Percentiles rank a stretch among this genome's conserved stretches.
phyloP scores from a whole-genome alignment of 352 stramenopile genomes.

The Pythium folliculosum region DNA sequence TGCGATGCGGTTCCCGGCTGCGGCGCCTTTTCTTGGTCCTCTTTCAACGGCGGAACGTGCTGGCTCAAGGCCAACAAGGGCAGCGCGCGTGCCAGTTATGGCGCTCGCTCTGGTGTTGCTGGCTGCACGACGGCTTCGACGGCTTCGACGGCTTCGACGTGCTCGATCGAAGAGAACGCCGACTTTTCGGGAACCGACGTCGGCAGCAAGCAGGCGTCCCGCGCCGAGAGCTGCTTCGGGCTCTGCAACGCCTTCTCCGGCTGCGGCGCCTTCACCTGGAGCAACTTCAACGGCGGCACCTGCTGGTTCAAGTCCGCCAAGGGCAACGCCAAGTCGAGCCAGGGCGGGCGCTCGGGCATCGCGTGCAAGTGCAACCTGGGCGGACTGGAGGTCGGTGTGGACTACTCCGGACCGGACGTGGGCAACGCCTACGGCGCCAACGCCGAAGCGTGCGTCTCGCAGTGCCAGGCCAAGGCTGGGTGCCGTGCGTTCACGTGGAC shows the following conservation, averaged over 20 bases:
- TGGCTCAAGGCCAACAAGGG: slow-evolving; percentile 19
- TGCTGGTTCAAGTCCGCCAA: slow-evolving; percentile 30
- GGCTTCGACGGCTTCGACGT: neutral
- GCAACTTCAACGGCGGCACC: slow-evolving; percentile 30
- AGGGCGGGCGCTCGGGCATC: slow-evolving; percentile 7
- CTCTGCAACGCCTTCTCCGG: slow-evolving; percentile 1
- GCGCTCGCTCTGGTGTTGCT: slow-evolving; percentile 11
- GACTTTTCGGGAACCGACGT: slow-evolving; percentile 10
- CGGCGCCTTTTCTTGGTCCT: slow-evolving; percentile 33
- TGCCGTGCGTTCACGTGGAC: slow-evolving; percentile 36
- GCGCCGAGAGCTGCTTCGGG: slow-evolving; percentile 1
- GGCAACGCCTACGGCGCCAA: neutral
- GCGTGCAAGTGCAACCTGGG: slow-evolving; percentile 11
- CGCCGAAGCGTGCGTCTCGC: slow-evolving; percentile 9
- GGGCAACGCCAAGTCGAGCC: neutral
- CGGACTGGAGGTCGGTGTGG: slow-evolving; percentile 8
- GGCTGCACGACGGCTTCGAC: neutral
- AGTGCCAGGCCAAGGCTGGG: slow-evolving; percentile 2
- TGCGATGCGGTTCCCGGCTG: slow-evolving; percentile 5
- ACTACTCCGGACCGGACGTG: slow-evolving; percentile 27
- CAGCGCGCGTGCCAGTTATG: neutral
- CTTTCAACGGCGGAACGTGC: slow-evolving; percentile 35
- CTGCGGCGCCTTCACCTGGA: slow-evolving; percentile 34
- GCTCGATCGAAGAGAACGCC: neutral
- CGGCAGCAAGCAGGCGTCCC: neutral